Conservation (phyloP, 257 asterid genomes). For the Solanum sejunctum region DNA sequence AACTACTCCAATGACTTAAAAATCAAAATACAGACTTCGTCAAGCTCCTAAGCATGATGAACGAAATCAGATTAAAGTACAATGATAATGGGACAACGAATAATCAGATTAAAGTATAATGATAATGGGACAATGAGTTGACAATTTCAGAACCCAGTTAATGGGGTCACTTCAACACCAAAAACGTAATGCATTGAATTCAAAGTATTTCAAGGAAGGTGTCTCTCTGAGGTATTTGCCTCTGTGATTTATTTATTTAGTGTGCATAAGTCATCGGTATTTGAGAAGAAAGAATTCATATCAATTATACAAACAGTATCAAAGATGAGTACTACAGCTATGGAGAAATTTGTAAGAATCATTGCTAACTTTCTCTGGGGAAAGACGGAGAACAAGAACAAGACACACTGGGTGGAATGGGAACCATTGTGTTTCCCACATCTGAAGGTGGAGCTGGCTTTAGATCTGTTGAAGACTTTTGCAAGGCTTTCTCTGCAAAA, state of each 20-base stretch:
- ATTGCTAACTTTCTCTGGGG: not conserved
- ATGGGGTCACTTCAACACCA: not conserved
- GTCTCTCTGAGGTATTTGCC: not conserved
- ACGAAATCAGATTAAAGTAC: not conserved
- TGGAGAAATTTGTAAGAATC: not conserved
- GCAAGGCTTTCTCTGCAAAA: not conserved
- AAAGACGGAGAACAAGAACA: not conserved
- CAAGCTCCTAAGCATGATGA: not conserved
- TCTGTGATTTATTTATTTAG: not conserved
- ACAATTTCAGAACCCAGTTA: not conserved
- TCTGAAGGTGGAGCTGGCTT: not conserved
- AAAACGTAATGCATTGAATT: not conserved
- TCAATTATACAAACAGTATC: not conserved
- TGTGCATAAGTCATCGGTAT: not conserved
- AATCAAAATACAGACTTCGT: not conserved
- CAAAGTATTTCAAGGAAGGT: not conserved
- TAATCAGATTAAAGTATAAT: not conserved
- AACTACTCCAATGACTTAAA: not conserved
- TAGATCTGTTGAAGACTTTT: not conserved
- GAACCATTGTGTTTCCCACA: not conserved
- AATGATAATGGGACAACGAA: not conserved
- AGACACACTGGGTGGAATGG: not conserved
- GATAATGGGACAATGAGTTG: not conserved
- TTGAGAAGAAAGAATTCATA: not conserved
- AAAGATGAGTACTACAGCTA: not conserved